phyloP scores from a whole-genome alignment of 2,329 filamentous ascomycete genomes.

The Cercospora berteroae region DNA sequence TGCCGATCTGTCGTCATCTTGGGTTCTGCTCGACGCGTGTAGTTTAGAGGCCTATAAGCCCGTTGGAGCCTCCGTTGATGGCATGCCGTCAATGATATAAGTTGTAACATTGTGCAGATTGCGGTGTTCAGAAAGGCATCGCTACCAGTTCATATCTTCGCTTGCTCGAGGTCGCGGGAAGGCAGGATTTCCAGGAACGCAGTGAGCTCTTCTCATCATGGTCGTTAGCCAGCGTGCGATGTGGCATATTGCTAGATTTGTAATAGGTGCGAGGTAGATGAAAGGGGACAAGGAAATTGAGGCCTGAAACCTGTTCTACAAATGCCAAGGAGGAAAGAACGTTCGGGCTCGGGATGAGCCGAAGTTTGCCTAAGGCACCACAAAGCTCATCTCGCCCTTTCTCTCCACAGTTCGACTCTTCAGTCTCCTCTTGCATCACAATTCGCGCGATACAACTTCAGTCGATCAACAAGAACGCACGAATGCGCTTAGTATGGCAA shows the following conservation, averaged over 20 bases:
- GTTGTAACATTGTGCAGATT: neutral
- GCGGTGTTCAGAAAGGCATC: neutral
- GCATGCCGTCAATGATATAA: neutral
- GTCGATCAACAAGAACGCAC: neutral
- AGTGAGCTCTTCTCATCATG: neutral
- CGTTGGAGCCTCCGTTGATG: neutral
- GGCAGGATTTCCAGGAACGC: neutral
- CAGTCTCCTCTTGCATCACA: neutral
- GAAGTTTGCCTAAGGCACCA: neutral
- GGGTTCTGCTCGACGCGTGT: neutral
- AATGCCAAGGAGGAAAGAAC: neutral
- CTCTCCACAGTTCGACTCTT: neutral
- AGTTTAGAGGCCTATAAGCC: neutral
- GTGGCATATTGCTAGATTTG: neutral
- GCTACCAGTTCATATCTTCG: neutral
- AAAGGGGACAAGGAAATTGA: neutral
- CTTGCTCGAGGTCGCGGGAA: neutral
- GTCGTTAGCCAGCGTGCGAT: neutral
- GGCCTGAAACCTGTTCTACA: neutral
- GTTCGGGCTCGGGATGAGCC: no score
- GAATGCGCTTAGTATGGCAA: neutral
- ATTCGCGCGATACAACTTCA: neutral
- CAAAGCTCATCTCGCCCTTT: neutral
- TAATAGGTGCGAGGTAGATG: neutral
- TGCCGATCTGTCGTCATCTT: neutral